Conservation (phyloP, 2,329 filamentous ascomycete species). For the Esteya vermicola region DNA sequence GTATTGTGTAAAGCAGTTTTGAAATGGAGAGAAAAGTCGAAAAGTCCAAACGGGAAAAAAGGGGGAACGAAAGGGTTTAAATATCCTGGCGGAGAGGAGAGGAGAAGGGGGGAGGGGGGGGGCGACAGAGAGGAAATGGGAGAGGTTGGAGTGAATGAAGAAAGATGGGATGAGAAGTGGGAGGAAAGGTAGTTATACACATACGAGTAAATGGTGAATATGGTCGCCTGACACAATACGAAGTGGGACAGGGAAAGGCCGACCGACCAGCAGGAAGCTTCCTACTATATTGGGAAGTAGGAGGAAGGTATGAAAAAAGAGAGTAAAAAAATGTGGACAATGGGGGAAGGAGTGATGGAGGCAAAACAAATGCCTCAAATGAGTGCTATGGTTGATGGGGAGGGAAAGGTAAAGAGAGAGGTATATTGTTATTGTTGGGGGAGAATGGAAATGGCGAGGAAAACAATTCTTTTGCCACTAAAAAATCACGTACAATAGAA, state of each 20-base stretch:
- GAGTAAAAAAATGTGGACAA: not conserved
- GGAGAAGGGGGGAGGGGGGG: no score
- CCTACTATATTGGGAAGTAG: constrained; percentile 3
- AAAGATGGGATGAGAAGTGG: no score
- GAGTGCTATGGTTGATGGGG: no score
- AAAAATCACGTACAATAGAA: no score
- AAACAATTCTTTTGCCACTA: no score
- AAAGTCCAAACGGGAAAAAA: constrained; percentile 9
- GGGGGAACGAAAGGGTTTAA: no score
- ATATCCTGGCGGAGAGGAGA: no score
- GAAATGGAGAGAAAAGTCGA: no score
- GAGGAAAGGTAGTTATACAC: constrained; percentile 11
- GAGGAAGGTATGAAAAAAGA: not conserved
- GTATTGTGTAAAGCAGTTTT: no score
- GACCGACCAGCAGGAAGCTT: not conserved
- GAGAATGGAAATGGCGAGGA: not conserved
- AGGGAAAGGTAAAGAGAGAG: not conserved
- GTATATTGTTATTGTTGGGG: not conserved
- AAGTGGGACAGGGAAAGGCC: constrained; percentile 5
- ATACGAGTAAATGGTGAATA: constrained; percentile 4
- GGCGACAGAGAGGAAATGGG: no score
- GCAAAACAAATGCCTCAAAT: not conserved
- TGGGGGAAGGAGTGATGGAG: not conserved
- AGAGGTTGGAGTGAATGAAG: no score
- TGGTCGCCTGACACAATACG: constrained; percentile 1